Conservation (phyloP, 768 basidiomycete genomes). For the Mycena metata region DNA sequence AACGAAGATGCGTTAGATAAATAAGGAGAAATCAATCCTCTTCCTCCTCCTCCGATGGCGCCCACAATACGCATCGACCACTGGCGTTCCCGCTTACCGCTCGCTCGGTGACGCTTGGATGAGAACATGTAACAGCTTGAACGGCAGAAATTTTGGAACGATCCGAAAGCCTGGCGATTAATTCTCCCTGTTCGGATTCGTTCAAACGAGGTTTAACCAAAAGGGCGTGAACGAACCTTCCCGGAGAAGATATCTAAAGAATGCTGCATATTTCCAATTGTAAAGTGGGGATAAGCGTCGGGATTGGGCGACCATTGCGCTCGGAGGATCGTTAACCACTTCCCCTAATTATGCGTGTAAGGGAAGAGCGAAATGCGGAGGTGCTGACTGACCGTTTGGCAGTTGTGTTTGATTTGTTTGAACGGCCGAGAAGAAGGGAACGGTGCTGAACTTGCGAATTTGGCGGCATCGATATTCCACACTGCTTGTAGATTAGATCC, state of each 20-base stretch:
- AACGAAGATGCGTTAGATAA: conserved; percentile 18
- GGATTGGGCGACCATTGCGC: conserved; percentile 87
- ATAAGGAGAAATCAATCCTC: neutral
- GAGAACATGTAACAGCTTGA: conserved; percentile 92
- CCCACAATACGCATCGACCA: conserved; percentile 88
- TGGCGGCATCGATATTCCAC: conserved; percentile 76
- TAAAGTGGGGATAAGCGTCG: conserved; percentile 86
- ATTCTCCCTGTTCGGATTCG: conserved; percentile 68
- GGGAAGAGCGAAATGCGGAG: neutral
- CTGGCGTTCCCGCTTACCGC: conserved; percentile 84
- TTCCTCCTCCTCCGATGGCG: conserved; percentile 50
- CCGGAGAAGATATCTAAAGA: conserved; percentile 80
- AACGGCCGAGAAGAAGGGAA: conserved; percentile 79
- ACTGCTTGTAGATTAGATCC: conserved; percentile 58
- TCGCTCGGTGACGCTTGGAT: conserved; percentile 80
- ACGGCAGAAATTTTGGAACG: conserved; percentile 78
- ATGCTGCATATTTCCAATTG: conserved; percentile 87
- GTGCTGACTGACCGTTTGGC: conserved; percentile 76
- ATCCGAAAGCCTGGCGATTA: conserved; percentile 74
- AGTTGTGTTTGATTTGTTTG: conserved; percentile 74
- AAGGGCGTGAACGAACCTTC: conserved; percentile 60
- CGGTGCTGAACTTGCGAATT: conserved; percentile 58
- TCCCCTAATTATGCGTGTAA: conserved; percentile 63
- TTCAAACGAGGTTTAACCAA: neutral
- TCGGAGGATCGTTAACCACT: conserved; percentile 83